Percentiles rank a stretch among this genome's conserved stretches.
These are phyloP conservation scores for Cladorrhinum sp. DNA, from an alignment of 2,329 filamentous ascomycete species.

Conservation along the genomic window DNA sequence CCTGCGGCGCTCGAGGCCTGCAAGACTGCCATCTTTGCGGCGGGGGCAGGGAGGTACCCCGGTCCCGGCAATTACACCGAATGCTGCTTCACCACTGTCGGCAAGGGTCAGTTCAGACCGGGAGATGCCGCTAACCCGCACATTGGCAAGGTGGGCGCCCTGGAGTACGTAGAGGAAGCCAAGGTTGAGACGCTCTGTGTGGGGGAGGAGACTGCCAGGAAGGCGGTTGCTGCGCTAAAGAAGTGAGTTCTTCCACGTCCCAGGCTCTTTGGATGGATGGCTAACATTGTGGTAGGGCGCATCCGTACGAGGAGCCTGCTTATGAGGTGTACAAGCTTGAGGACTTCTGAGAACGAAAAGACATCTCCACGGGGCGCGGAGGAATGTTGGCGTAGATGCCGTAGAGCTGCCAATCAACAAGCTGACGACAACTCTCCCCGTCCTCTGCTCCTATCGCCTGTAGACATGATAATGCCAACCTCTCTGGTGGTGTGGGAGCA, in stretches of 20 bases:
- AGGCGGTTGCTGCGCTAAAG: conserved; percentile 63
- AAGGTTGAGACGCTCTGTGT: conserved; percentile 62
- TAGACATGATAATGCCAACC: too few relatives aligned
- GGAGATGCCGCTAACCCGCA: conserved; percentile 59
- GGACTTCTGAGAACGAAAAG: conserved; percentile 37
- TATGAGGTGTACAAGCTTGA: conserved; percentile 50
- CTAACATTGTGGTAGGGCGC: conserved; percentile 36
- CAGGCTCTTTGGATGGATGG: neutral
- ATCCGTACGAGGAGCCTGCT: conserved; percentile 52
- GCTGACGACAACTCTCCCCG: too few relatives aligned
- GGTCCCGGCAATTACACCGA: conserved; percentile 53
- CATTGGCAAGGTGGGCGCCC: conserved; percentile 54
- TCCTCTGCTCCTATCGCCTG: too few relatives aligned
- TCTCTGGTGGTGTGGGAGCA: too few relatives aligned
- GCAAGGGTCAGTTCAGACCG: conserved; percentile 65
- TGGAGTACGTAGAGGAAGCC: conserved; percentile 60
- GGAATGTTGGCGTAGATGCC: too few relatives aligned
- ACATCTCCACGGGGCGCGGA: too few relatives aligned
- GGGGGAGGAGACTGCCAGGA: conserved; percentile 53
- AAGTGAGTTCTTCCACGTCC: conserved; percentile 44
- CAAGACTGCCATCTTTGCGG: conserved; percentile 55
- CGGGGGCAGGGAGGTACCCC: conserved; percentile 54
- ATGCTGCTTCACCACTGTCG: conserved; percentile 49
- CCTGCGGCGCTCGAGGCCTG: conserved; percentile 42
- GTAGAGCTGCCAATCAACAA: too few relatives aligned